Evolutionary conservation across 768 basidiomycete species (phyloP).

Genomic region (Mycena rebaudengoi): DNA sequence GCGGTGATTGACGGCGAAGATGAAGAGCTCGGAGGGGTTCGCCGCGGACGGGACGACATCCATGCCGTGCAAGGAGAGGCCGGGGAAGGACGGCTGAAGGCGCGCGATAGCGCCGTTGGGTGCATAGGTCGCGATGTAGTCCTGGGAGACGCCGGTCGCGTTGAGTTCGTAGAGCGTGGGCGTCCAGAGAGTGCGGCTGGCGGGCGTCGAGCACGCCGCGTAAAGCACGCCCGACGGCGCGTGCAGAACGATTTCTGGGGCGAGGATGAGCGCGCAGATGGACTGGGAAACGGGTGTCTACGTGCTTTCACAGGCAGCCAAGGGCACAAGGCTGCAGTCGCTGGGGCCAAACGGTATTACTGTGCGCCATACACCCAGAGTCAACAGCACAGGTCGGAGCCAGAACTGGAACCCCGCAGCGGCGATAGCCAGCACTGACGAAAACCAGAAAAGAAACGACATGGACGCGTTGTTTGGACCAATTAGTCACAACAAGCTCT

Average conservation of each 20-base stretch:
- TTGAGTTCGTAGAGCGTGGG: constrained; percentile 52
- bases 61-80: constrained; percentile 71
- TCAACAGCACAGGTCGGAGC: constrained; percentile 52
- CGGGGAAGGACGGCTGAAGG: constrained; percentile 52
- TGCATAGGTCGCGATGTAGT: constrained; percentile 71
- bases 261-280: neutral
- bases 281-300: neutral
- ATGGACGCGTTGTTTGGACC: neutral
- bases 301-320: constrained; percentile 76
- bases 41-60: constrained; percentile 66
- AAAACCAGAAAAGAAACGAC: constrained; percentile 40
- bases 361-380: constrained; percentile 53
- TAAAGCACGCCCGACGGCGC: constrained; percentile 64
- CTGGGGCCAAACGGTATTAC: constrained; percentile 56
- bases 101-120: constrained; percentile 52
- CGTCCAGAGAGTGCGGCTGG: constrained; percentile 58
- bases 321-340: constrained; percentile 57
- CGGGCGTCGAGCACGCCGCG: constrained; percentile 67
- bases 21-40: constrained; percentile 59
- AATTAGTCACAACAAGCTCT: too few species aligned
- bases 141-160: constrained; percentile 47
- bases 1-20: constrained; percentile 81
- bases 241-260: constrained; percentile 66
- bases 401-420: constrained; percentile 58
- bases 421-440: constrained; percentile 48